Evolutionary conservation across 768 basidiomycete species (phyloP).

Genomic region (Lactarius sanguifluus): DNA sequence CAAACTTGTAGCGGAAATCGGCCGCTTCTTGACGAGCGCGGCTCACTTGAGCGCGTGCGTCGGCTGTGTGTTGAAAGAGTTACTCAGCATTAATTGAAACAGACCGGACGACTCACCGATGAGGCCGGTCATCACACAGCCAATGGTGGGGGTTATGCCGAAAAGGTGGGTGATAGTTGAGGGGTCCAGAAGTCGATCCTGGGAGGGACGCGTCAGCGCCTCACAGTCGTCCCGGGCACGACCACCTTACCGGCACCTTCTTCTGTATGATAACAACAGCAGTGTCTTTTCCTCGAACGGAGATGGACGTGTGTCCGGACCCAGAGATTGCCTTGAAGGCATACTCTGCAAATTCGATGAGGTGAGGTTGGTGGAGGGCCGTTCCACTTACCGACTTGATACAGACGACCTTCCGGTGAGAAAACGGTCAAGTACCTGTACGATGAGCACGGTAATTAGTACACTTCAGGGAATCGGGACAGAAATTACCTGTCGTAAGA

Average conservation of each 20-base stretch:
- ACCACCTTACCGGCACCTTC: slow-evolving; percentile 78
- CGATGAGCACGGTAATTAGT: background rate
- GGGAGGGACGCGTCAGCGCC: slow-evolving; percentile 12
- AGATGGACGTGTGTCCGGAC: slow-evolving; percentile 90
- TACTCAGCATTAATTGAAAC: background rate
- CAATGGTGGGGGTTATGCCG: slow-evolving; percentile 94
- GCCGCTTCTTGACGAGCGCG: slow-evolving; percentile 89
- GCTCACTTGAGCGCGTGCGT: slow-evolving; percentile 85
- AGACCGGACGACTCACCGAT: slow-evolving; percentile 57
- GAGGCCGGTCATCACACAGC: slow-evolving; percentile 97
- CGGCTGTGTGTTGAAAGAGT: slow-evolving; percentile 58
- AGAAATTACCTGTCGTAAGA: slow-evolving; percentile 79
- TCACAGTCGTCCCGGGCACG: slow-evolving; percentile 8
- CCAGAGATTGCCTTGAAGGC: slow-evolving; percentile 99
- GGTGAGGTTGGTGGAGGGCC: no score
- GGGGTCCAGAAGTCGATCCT: slow-evolving; percentile 98
- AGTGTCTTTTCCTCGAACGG: slow-evolving; percentile 93
- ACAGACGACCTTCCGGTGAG: slow-evolving; percentile 94
- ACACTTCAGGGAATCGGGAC: background rate
- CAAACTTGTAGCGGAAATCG: slow-evolving; percentile 93
- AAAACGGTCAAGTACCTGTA: slow-evolving; percentile 94
- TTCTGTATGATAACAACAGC: slow-evolving; percentile 96
- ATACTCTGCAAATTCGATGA: slow-evolving; percentile 63
- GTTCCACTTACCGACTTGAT: slow-evolving; percentile 86
- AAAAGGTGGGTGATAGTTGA: slow-evolving; percentile 93